Evolutionary conservation across 2,329 filamentous ascomycete species (phyloP).

Genomic region (Stachybotrys elegans): DNA sequence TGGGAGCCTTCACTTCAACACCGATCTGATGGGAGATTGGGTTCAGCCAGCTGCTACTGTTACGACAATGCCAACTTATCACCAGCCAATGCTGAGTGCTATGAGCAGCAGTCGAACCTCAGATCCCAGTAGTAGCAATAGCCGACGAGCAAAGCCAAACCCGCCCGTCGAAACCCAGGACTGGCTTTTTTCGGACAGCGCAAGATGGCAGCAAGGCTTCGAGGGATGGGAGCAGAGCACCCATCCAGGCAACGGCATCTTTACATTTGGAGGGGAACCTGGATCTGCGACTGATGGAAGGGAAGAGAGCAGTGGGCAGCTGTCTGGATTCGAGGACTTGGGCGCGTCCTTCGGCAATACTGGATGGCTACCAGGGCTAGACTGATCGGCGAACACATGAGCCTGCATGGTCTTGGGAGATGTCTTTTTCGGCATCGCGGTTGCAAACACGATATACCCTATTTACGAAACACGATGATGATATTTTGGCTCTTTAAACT

Average conservation of each 20-base stretch:
- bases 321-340: constrained; percentile 24
- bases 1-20: constrained; percentile 13
- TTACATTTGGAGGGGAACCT: constrained; percentile 21
- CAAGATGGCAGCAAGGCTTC: constrained; percentile 54
- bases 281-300: constrained; percentile 11
- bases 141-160: constrained; percentile 12
- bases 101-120: constrained; percentile 11
- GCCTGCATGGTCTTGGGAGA: too few relatives aligned
- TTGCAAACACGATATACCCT: too few relatives aligned
- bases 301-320: constrained; percentile 15
- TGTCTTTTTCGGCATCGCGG: too few relatives aligned
- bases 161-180: constrained; percentile 45
- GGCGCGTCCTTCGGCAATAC: constrained; percentile 23
- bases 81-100: constrained; percentile 15
- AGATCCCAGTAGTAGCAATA: constrained; percentile 15
- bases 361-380: constrained; percentile 30
- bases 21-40: constrained; percentile 22
- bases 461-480: too few relatives aligned
- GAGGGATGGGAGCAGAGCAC: constrained; percentile 43
- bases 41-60: constrained; percentile 1
- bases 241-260: constrained; percentile 18
- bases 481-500: too few relatives aligned
- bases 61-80: constrained; percentile 11
- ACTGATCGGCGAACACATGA: constrained; percentile 18
- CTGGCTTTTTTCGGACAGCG: constrained; percentile 54